These are phyloP conservation scores for Talaromyces atroroseus DNA, from an alignment of 2,329 filamentous ascomycete species.

Conservation along the genomic window DNA sequence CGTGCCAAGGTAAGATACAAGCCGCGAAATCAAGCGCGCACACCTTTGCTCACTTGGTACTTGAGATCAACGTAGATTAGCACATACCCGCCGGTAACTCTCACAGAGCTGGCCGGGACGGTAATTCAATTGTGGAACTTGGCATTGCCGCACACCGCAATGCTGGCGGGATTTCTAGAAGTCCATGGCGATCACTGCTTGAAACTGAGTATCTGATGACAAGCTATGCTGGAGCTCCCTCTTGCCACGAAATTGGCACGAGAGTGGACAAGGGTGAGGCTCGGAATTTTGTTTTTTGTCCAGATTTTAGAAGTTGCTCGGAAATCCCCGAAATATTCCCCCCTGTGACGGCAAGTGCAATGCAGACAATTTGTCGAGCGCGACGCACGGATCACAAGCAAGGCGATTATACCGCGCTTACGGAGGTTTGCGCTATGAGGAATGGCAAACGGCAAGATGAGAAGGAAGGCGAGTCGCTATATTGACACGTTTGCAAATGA, in stretches of 20 bases:
- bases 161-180: neutral
- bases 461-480: neutral
- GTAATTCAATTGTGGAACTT: conserved; percentile 6
- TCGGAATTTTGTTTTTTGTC: neutral
- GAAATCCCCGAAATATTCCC: neutral
- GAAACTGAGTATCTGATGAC: neutral
- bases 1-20: neutral
- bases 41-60: neutral
- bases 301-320: neutral
- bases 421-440: neutral
- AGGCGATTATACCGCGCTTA: neutral
- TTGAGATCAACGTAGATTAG: neutral
- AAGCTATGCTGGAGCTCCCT: neutral
- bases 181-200: neutral
- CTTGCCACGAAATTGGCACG: neutral
- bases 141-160: conserved; percentile 13
- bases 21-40: neutral
- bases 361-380: conserved; percentile 7
- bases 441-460: neutral
- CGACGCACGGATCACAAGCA: conserved; percentile 8
- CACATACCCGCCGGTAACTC: conserved; percentile 1
- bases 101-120: conserved; percentile 6
- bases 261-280: neutral
- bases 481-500: neutral
- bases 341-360: conserved; percentile 5